Evolutionary conservation across 768 basidiomycete species (phyloP).

Genomic region (Boletellus emodensis): DNA sequence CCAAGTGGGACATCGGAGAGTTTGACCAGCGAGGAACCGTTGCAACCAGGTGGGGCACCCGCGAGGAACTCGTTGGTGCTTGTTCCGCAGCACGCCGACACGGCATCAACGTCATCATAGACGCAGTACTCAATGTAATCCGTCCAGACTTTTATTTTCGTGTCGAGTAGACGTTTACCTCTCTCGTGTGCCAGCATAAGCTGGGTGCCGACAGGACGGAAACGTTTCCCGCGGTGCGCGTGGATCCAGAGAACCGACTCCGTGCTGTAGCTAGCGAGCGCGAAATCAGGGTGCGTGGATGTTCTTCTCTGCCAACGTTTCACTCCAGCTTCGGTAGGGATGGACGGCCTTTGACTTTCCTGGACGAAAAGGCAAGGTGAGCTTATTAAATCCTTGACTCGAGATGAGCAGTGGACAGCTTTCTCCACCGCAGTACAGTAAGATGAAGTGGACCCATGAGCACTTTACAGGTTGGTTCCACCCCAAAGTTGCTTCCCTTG

Average conservation of each 20-base stretch:
- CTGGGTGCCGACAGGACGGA: conserved; percentile 80
- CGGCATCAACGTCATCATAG: conserved; percentile 74
- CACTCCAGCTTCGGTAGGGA: conserved; percentile 40
- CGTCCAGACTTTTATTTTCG: not conserved
- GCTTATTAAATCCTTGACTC: conserved; percentile 13
- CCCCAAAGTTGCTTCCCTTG: not conserved
- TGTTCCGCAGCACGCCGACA: conserved; percentile 62
- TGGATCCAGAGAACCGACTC: conserved; percentile 64
- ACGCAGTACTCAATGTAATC: conserved; percentile 84
- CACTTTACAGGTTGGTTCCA: conserved; percentile 68
- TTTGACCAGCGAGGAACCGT: conserved; percentile 72
- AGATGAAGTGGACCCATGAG: conserved; percentile 66
- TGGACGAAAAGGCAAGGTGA: conserved; percentile 70
- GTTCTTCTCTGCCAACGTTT: not conserved
- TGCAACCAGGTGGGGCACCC: conserved; percentile 83
- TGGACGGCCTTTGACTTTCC: conserved; percentile 88
- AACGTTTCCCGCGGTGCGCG: conserved; percentile 62
- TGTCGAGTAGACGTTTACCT: conserved; percentile 5
- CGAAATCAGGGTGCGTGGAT: conserved; percentile 58
- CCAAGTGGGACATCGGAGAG: conserved; percentile 84
- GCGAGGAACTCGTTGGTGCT: conserved; percentile 69
- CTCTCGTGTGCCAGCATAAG: conserved; percentile 54
- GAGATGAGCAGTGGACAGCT: not conserved
- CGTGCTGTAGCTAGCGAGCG: conserved; percentile 53
- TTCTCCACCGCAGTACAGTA: conserved; percentile 53